phyloP scores from a whole-genome alignment of 2,329 filamentous ascomycete species.

The Trichophyton benhamiae region DNA sequence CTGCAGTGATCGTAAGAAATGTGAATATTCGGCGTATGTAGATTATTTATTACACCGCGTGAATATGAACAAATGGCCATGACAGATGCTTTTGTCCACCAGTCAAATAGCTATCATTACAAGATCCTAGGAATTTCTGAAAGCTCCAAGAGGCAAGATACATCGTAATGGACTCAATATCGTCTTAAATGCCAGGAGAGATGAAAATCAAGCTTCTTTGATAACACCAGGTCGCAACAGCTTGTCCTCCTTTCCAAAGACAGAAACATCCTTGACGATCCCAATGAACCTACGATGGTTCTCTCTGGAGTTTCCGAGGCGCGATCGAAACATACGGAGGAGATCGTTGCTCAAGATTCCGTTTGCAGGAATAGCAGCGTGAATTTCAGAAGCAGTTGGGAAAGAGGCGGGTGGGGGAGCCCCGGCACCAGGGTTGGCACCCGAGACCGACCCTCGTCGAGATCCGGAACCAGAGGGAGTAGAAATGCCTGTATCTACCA shows the following conservation, averaged over 20 bases:
- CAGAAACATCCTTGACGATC: slow-evolving; percentile 34
- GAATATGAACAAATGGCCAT: too few relatives aligned
- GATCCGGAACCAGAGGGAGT: slow-evolving; percentile 1
- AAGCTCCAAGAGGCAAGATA: neutral
- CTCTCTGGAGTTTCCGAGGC: slow-evolving; percentile 31
- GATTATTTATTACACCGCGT: too few relatives aligned
- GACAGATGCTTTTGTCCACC: too few relatives aligned
- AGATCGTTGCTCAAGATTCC: slow-evolving; percentile 36
- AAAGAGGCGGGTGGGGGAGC: slow-evolving; percentile 17
- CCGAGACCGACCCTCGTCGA: neutral
- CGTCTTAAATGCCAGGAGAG: neutral
- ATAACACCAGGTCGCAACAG: slow-evolving; percentile 28
- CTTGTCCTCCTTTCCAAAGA: slow-evolving; percentile 34
- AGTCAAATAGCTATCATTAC: too few relatives aligned
- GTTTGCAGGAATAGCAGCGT: slow-evolving; percentile 34
- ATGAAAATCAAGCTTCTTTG: slow-evolving; percentile 13
- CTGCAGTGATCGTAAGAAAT: too few relatives aligned
- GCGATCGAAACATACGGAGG: slow-evolving; percentile 32
- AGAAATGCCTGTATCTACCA: slow-evolving; percentile 2
- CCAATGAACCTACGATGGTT: slow-evolving; percentile 33
- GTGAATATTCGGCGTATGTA: too few relatives aligned
- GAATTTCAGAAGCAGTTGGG: slow-evolving; percentile 36
- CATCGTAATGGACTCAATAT: neutral
- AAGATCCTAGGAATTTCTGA: neutral
- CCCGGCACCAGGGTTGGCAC: neutral